Evolutionary conservation across 352 stramenopile species (phyloP), one percentile per base, ranked within the genome.

Genomic region (Peronospora belbahrii): DNA sequence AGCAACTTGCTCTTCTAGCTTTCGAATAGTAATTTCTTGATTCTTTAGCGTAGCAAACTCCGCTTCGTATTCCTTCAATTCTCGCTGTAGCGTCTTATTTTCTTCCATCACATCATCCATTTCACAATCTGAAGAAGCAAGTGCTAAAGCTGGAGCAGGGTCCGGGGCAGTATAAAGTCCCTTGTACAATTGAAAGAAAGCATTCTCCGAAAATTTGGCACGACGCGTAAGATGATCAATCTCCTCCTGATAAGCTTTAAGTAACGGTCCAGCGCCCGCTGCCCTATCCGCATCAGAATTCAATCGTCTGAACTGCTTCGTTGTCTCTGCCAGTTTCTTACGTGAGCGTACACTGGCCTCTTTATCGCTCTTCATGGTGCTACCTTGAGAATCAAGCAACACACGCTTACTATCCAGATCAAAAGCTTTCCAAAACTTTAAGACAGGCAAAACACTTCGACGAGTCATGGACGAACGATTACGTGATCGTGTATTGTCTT

Each of bases 21-120:
- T 96, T 2, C 89, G 83, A 64, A 98, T 98, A 28, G 92, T 97
- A 52, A 98, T 97, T 42, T 97, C 92, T 60, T 98, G 92, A 67
- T 98, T 97, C 69, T 97, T 97, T 0, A 98, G 67, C 36, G 67
- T 80, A 2, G 83, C 78, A 60, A 98, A 98, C 56, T 98, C 94
- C 11, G 88, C 67, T 65, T 97, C 86, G 51, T 96, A 97, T 27
- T 97, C 87, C 10, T 83, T 78, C 3, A 98, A 67, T 47, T 97
- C 90, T 18, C 68, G 61, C 31, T 88, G 76, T 7, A 98, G 62
- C 42, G 88, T 82, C 48, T 86, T 84, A 52, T 97, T 96, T 58
- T 97, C 85, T 24, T 94, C 84, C 42, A 94, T 72, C 36, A 97
- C 81, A 10, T 91, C 71, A 20, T 65, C 56, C 5, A 6, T 49